Evolutionary conservation across 345 rosid species (phyloP), one percentile per base, ranked within the genome.

Genomic region (Aurinia saxatilis): DNA sequence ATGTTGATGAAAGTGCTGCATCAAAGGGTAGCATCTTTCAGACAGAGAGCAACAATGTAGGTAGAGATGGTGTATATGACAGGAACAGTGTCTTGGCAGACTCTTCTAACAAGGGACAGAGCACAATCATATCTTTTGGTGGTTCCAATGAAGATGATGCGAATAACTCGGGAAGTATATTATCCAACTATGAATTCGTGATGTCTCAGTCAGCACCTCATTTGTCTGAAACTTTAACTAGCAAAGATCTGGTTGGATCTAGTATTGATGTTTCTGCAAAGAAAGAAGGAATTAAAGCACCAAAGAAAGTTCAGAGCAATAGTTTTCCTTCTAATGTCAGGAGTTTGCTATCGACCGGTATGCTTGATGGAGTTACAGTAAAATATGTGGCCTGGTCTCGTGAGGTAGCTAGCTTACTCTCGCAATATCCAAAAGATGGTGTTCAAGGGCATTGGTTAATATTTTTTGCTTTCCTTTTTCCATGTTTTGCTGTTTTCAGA

Each of bases 321-420:
- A 78, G 81, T 75, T 89, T 89, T 57, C 96, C 96, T 70, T 84
- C 87, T 38, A 89, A 86, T 65, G 89, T 84, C 40, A 86, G 89
- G 72, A 86, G 89, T 66, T 77, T 86, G 84, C 67, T 89, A 7
- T 42, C 52, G 31, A 59, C 64, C 0, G 31, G 64, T 59, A 86
- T 82, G 90, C 91, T 86, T 8, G 93, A 86, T 66, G 85, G 91
- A 45, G 84, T 86, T 39, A 84, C 88, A 16, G 88, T 84, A 33
- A 89, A 84, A 74, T 86, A 89, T 45, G 67, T 84, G 47, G 53
- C 93, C 13, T 64, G 80, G 78, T 78, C 91, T 19, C 78, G 80
- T 27, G 84, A 85, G 90, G 96, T 84, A 86, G 70, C 73, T 39
- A 35, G 47, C 47, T 2, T 13, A 5, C 54, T 46, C 29, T 38